Percentiles rank a stretch among this genome's conserved stretches.
Evolutionary conservation across 2,329 filamentous ascomycete genomes (phyloP).

Genomic region (Ophiostoma ulmi): DNA sequence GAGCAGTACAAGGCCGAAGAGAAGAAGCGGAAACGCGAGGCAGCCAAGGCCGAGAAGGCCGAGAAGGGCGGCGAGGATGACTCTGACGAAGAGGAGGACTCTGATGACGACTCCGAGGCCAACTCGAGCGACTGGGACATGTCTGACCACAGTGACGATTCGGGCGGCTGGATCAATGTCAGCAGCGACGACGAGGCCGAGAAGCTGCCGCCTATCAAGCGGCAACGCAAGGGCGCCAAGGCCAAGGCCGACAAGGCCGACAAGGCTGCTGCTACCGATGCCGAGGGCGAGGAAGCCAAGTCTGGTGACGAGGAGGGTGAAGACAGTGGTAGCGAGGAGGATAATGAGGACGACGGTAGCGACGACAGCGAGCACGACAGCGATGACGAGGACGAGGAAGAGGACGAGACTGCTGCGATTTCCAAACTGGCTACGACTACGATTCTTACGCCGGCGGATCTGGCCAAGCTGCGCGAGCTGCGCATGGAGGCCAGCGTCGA

Average conservation of each 20-base stretch:
- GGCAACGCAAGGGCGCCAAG: slow-evolving; percentile 40
- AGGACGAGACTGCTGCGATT: slow-evolving; percentile 42
- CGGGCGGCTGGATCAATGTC: slow-evolving; percentile 90
- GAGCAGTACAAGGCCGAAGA: slow-evolving; percentile 94
- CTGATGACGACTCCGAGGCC: slow-evolving; percentile 51
- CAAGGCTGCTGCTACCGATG: background rate
- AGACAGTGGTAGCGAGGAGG: slow-evolving; percentile 3
- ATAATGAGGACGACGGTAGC: background rate
- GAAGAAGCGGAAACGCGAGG: slow-evolving; percentile 61
- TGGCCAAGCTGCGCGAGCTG: slow-evolving; percentile 90
- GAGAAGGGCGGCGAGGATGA: slow-evolving; percentile 56
- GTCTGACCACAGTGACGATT: slow-evolving; percentile 60
- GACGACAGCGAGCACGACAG: slow-evolving; percentile 52
- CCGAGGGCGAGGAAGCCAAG: slow-evolving; percentile 1
- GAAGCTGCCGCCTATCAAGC: slow-evolving; percentile 63
- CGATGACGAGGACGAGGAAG: slow-evolving; percentile 42
- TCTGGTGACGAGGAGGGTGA: slow-evolving; percentile 29
- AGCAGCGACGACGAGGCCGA: slow-evolving; percentile 74
- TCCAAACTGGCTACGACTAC: slow-evolving; percentile 83
- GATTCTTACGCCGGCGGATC: slow-evolving; percentile 90
- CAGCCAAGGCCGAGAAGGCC: slow-evolving; percentile 47
- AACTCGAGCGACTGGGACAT: slow-evolving; percentile 58
- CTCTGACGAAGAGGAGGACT: slow-evolving; percentile 55
- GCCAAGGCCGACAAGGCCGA: background rate
- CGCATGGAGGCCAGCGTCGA: slow-evolving; percentile 68